phyloP scores from a whole-genome alignment of 257 asterid species.

The Solanum piurae region DNA sequence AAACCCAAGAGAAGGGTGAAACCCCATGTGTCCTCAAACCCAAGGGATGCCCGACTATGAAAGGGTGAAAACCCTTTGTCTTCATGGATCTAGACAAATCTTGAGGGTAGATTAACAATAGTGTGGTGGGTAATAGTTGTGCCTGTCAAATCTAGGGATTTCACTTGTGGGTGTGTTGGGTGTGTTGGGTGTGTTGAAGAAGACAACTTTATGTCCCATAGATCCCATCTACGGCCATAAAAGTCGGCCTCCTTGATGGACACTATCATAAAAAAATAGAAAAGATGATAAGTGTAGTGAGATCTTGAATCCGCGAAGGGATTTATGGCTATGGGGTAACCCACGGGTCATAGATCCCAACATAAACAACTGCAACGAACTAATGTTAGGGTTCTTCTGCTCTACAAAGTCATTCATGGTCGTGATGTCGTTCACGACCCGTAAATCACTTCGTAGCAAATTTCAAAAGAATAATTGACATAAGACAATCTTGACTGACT shows the following conservation, averaged over 20 bases:
- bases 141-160: not conserved
- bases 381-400: not conserved
- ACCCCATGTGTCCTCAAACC: not conserved
- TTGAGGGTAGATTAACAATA: not conserved
- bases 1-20: too few relatives aligned
- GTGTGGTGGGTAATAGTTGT: not conserved
- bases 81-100: not conserved
- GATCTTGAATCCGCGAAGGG: not conserved
- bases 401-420: not conserved
- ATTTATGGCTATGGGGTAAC: not conserved
- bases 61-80: not conserved
- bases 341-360: not conserved
- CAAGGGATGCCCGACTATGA: not conserved
- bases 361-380: not conserved
- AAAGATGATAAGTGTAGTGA: not conserved
- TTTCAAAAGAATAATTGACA: not conserved
- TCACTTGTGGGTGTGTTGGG: not conserved
- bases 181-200: not conserved
- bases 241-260: not conserved
- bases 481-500: not conserved
- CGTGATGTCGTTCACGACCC: not conserved
- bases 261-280: not conserved
- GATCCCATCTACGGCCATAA: not conserved
- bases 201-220: not conserved
- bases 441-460: not conserved